phyloP scores from a whole-genome alignment of 129 eudicot species.

The Tanacetum coccineum region DNA sequence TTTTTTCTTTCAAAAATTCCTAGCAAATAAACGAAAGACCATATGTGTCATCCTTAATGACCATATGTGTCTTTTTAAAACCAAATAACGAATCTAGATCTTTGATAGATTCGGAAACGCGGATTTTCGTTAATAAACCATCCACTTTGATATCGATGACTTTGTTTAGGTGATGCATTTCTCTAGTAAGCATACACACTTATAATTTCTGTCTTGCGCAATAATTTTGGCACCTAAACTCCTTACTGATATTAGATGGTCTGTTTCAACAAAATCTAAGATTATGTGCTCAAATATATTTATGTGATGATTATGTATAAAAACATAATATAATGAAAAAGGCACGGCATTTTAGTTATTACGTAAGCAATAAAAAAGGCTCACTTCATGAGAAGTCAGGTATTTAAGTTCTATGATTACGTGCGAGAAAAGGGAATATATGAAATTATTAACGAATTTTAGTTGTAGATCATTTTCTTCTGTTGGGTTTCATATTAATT shows the following conservation, averaged over 20 bases:
- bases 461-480: constrained; percentile 2
- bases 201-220: constrained; percentile 5
- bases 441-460: background rate
- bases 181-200: no score
- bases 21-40: no score
- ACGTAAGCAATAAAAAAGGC: background rate
- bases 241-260: background rate
- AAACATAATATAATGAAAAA: background rate
- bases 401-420: background rate
- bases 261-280: background rate
- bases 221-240: constrained; percentile 6
- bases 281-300: background rate
- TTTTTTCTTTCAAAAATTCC: no score
- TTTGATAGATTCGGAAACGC: no score
- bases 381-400: background rate
- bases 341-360: background rate
- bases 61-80: no score
- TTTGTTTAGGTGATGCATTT: no score
- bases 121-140: no score
- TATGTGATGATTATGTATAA: background rate
- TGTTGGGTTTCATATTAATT: background rate
- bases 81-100: no score
- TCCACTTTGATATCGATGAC: no score
- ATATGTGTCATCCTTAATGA: no score
- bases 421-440: background rate